Conservation (phyloP, 2,329 filamentous ascomycete species). For the Fusarium chuoi region DNA sequence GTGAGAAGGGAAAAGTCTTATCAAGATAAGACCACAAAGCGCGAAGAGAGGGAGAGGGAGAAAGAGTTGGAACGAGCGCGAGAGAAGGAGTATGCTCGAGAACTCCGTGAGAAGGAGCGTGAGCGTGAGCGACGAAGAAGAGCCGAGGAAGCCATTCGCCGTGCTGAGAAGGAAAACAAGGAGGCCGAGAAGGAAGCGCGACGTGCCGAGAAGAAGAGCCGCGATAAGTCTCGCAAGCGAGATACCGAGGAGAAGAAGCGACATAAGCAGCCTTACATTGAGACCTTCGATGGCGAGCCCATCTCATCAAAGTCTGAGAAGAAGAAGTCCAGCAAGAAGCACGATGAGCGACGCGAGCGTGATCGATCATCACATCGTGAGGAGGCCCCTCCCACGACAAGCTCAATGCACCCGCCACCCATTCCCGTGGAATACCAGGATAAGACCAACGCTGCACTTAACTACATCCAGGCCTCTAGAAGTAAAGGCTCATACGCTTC, state of each 20-base stretch:
- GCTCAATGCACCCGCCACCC: conserved; percentile 33
- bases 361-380: conserved; percentile 50
- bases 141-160: conserved; percentile 33
- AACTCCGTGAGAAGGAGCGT: conserved; percentile 42
- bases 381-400: conserved; percentile 41
- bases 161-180: conserved; percentile 45
- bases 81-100: conserved; percentile 39
- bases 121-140: conserved; percentile 23
- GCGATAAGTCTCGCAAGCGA: conserved; percentile 53
- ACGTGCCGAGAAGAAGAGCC: conserved; percentile 51
- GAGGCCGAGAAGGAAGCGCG: conserved; percentile 48
- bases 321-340: conserved; percentile 55
- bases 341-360: conserved; percentile 52
- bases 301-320: conserved; percentile 45
- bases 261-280: conserved; percentile 50
- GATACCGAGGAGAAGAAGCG: conserved; percentile 53
- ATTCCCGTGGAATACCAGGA: conserved; percentile 37
- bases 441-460: conserved; percentile 32
- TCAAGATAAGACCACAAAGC: conserved; percentile 57
- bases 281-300: conserved; percentile 46
- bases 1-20: conserved; percentile 60
- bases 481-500: conserved; percentile 43
- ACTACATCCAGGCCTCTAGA: conserved; percentile 49
- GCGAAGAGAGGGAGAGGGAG: conserved; percentile 52
- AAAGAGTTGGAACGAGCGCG: conserved; percentile 50